Conservation (phyloP, 345 rosid genomes). For the Salix suchowensis region DNA sequence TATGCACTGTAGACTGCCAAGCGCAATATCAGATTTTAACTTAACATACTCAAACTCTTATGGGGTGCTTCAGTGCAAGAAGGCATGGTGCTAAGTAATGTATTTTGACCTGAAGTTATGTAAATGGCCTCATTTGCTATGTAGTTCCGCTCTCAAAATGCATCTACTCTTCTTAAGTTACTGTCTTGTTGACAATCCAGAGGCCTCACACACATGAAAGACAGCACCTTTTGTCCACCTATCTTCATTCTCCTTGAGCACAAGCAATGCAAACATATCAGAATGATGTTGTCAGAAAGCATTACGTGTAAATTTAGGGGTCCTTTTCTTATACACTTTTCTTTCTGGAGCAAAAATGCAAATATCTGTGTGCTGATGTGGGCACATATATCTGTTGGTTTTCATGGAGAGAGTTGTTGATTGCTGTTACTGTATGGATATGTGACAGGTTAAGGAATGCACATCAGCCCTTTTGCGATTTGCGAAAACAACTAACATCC, state of each 20-base stretch:
- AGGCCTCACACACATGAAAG: not conserved
- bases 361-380: not conserved
- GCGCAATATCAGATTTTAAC: not conserved
- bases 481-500: constrained; percentile 77
- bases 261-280: not conserved
- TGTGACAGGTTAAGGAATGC: constrained; percentile 78
- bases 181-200: not conserved
- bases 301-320: not conserved
- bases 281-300: not conserved
- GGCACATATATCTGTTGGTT: not conserved
- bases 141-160: not conserved
- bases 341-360: not conserved
- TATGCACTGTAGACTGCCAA: not conserved
- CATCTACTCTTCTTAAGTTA: not conserved
- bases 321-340: not conserved
- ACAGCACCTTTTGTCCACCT: not conserved
- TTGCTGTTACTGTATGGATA: not conserved
- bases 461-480: constrained; percentile 82
- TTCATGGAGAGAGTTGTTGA: not conserved
- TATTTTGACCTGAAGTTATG: not conserved
- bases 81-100: not conserved
- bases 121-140: not conserved
- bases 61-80: not conserved
- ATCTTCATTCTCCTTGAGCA: not conserved
- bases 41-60: not conserved